These are phyloP conservation scores for Aspergillus sp. DNA, from an alignment of 2,329 filamentous ascomycete genomes.

Conservation along the genomic window DNA sequence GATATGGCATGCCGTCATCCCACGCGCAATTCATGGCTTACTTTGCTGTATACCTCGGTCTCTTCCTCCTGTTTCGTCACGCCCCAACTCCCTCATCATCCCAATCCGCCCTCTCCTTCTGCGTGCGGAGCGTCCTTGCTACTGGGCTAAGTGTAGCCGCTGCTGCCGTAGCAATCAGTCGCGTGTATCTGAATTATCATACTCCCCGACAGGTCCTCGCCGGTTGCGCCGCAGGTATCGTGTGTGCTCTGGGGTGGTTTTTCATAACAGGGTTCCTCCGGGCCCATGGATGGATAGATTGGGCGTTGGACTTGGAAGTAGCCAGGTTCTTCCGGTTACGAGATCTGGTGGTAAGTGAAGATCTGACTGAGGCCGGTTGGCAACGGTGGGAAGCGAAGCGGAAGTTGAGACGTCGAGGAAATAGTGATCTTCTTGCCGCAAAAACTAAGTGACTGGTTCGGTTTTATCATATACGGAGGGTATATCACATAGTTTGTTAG, in stretches of 20 bases:
- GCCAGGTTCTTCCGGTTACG: conserved; percentile 69
- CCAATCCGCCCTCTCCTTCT: conserved; percentile 38
- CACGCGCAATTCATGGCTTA: conserved; percentile 94
- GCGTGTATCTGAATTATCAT: conserved; percentile 91
- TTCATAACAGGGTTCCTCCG: conserved; percentile 65
- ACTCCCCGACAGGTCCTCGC: conserved; percentile 83
- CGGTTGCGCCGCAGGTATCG: conserved; percentile 68
- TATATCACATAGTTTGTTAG: not conserved
- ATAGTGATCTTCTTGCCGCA: conserved; percentile 17
- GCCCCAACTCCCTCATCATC: conserved; percentile 52
- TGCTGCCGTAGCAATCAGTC: conserved; percentile 71
- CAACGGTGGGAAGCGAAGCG: conserved; percentile 74
- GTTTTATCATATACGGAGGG: not conserved
- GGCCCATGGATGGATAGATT: conserved; percentile 66
- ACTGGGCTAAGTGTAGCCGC: conserved; percentile 62
- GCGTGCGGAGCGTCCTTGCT: conserved; percentile 60
- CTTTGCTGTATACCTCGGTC: conserved; percentile 77
- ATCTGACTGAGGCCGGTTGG: conserved; percentile 89
- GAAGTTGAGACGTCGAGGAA: conserved; percentile 29
- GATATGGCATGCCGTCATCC: conserved; percentile 95
- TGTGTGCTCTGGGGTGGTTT: conserved; percentile 79
- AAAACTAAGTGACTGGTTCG: conserved; percentile 28
- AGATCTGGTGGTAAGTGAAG: conserved; percentile 83
- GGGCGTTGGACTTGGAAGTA: conserved; percentile 66
- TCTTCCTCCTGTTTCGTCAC: conserved; percentile 85